A percentile compares a stretch with the other conserved stretches of the same genome.
Evolutionary conservation across 2,329 filamentous ascomycete species (phyloP).

Genomic region (Zalaria obscura): DNA sequence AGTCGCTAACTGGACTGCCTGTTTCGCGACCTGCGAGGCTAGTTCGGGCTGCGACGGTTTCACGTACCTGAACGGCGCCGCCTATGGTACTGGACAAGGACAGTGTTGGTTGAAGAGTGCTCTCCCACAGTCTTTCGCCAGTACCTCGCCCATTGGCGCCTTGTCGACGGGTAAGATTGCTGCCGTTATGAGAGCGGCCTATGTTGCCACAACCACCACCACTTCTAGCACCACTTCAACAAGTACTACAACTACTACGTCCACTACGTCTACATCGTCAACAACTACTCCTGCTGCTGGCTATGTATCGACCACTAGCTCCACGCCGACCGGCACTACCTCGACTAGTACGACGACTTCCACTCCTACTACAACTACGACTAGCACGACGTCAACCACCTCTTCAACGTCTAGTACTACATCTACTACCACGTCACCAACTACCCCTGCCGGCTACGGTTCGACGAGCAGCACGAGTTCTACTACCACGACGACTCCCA

Average conservation of each 20-base stretch:
- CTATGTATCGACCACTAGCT: background rate
- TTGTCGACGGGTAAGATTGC: background rate
- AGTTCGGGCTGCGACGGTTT: constrained; percentile 10
- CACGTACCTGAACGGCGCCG: constrained; percentile 9
- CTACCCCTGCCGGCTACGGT: background rate
- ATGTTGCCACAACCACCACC: background rate
- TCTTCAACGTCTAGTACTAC: background rate
- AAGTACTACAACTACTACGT: background rate
- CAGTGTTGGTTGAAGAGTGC: constrained; percentile 7
- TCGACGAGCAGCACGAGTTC: background rate
- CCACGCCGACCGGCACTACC: background rate
- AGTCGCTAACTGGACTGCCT: constrained; percentile 7
- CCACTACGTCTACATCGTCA: background rate
- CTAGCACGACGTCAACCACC: background rate
- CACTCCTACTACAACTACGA: background rate
- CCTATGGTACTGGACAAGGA: constrained; percentile 8
- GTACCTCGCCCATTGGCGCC: background rate
- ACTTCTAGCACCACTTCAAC: background rate
- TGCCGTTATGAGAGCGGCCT: background rate
- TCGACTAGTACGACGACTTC: background rate
- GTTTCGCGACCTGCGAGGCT: constrained; percentile 11
- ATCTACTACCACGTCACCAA: background rate
- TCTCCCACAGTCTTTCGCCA: constrained; percentile 4
- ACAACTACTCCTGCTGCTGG: background rate
- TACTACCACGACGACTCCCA: background rate